A percentile compares a stretch with the other conserved stretches of the same genome.
phyloP scores from a whole-genome alignment of 495 filamentous ascomycete genomes.

The Bathelium albidoporum region DNA sequence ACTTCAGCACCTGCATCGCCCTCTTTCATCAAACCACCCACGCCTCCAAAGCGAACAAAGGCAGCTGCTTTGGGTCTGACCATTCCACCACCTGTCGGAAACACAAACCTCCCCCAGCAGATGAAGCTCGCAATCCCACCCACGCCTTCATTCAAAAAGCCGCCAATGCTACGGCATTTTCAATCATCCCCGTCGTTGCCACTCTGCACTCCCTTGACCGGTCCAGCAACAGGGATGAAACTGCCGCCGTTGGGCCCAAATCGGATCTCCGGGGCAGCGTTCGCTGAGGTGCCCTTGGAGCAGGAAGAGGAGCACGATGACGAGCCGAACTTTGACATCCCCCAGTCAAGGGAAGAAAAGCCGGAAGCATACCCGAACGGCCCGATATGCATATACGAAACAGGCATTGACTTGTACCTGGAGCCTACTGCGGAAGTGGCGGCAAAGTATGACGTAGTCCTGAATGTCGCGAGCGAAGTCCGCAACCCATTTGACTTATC shows the following conservation, averaged over 20 bases:
- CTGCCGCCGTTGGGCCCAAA: conserved; percentile 39
- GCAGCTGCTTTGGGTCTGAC: conserved; percentile 69
- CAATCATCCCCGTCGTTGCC: conserved; percentile 59
- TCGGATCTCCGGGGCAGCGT: conserved; percentile 20
- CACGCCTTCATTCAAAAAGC: conserved; percentile 28
- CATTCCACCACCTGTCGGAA: conserved; percentile 49
- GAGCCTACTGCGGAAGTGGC: conserved; percentile 85
- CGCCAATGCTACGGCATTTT: conserved; percentile 45
- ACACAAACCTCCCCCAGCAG: conserved; percentile 19
- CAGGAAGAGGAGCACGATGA: conserved; percentile 45
- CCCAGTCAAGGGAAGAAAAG: conserved; percentile 69
- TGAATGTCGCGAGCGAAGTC: conserved; percentile 95
- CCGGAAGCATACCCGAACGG: conserved; percentile 88
- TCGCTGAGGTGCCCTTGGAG: conserved; percentile 26
- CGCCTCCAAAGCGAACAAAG: conserved; percentile 52
- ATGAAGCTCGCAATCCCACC: conserved; percentile 30
- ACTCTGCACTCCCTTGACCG: conserved; percentile 48
- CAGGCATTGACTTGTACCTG: conserved; percentile 84
- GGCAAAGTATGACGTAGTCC: conserved; percentile 75
- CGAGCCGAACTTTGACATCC: conserved; percentile 62
- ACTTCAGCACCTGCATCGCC: conserved; percentile 74
- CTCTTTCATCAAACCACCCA: conserved; percentile 64
- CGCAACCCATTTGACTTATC: conserved; percentile 63
- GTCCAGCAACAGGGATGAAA: conserved; percentile 54
- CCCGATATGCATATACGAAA: conserved; percentile 82